Evolutionary conservation across 805 yeast genomes (phyloP).

Genomic region (Cyberlindnera meyerae): DNA sequence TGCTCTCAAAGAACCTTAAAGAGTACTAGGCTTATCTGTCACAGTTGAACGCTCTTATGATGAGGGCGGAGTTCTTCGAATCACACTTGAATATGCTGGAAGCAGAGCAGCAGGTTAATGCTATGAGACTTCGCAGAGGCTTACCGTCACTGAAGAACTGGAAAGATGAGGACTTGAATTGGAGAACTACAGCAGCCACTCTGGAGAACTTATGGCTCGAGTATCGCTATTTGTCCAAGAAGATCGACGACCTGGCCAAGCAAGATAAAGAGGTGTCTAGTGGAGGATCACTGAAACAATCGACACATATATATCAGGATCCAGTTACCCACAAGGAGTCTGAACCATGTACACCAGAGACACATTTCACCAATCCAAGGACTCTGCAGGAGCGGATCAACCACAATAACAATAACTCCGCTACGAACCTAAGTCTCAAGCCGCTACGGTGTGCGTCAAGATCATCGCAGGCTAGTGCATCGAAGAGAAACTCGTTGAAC

Average conservation of each 20-base stretch:
- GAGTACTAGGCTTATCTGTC: constrained; percentile 27
- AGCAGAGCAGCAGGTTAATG: constrained; percentile 16
- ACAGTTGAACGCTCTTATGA: constrained; percentile 24
- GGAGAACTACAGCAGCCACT: constrained; percentile 43
- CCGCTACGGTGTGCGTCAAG: constrained; percentile 19
- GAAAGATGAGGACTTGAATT: constrained; percentile 34
- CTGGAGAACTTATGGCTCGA: constrained; percentile 40
- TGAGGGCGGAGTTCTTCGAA: constrained; percentile 29
- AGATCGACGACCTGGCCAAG: constrained; percentile 11
- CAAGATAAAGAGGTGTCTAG: constrained; percentile 5
- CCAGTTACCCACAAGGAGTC: too few relatives aligned
- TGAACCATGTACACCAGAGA: background rate
- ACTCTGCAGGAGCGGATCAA: constrained; percentile 3
- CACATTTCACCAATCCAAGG: background rate
- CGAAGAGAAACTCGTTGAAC: constrained; percentile 8
- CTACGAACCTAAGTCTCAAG: constrained; percentile 4
- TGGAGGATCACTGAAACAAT: background rate
- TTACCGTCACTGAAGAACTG: constrained; percentile 16
- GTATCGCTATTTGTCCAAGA: constrained; percentile 30
- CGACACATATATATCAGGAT: constrained; percentile 1
- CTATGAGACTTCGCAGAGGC: constrained; percentile 13
- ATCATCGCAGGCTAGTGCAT: constrained; percentile 1
- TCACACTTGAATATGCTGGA: constrained; percentile 26
- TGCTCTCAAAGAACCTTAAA: constrained; percentile 18
- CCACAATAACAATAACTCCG: background rate